phyloP scores from a whole-genome alignment of 2,329 filamentous ascomycete genomes.

The Fusarium nelsonii region DNA sequence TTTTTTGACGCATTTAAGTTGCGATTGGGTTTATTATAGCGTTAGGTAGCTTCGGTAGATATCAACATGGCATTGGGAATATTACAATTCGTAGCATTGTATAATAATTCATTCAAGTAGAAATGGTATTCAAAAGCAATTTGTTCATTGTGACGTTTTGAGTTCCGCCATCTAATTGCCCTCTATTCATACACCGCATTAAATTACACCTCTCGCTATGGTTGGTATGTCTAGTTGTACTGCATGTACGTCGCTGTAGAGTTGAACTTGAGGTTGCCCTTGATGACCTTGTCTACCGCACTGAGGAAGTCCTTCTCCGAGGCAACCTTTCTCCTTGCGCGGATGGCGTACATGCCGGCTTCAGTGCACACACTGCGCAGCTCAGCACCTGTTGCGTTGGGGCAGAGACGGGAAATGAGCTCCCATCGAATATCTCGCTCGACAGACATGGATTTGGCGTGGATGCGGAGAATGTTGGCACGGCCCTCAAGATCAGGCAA shows the following conservation, averaged over 20 bases:
- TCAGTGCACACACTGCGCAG: constrained; percentile 96
- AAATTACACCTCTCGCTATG: constrained; percentile 44
- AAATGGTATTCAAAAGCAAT: constrained; percentile 27
- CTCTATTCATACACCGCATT: constrained; percentile 54
- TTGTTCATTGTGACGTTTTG: constrained; percentile 44
- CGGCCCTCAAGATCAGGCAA: constrained; percentile 96
- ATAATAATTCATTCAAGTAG: neutral
- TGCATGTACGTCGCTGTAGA: constrained; percentile 98
- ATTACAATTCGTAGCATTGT: neutral
- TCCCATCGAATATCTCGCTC: constrained; percentile 99
- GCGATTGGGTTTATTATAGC: constrained; percentile 15
- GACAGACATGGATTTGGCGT: constrained; percentile 99
- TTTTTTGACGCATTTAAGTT: constrained; percentile 17
- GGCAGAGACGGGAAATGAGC: constrained; percentile 95
- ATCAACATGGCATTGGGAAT: constrained; percentile 20
- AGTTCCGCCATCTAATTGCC: constrained; percentile 44
- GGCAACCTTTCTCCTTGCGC: constrained; percentile 94
- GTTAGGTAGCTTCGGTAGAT: constrained; percentile 37
- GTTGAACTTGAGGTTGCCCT: constrained; percentile 99
- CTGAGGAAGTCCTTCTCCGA: constrained; percentile 99
- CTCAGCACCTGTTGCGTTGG: constrained; percentile 96
- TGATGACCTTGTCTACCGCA: constrained; percentile 99
- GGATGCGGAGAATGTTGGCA: constrained; percentile 97
- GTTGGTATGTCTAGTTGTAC: constrained; percentile 80
- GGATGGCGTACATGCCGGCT: constrained; percentile 98